phyloP scores from a whole-genome alignment of 202 grass and related monocot species.

The Zoysia matrella region DNA sequence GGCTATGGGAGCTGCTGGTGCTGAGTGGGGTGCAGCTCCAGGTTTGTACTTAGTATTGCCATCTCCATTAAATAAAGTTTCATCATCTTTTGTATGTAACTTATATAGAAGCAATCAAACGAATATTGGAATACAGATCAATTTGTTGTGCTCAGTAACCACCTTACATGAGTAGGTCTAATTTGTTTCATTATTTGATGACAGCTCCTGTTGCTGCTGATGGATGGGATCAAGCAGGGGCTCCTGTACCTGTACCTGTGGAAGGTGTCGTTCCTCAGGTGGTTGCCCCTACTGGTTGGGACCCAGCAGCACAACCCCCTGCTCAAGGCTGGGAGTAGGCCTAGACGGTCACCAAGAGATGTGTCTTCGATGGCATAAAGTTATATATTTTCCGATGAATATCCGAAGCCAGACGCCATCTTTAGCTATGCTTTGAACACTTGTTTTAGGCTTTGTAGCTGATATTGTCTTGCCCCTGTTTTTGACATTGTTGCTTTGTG shows the following conservation, averaged over 20 bases:
- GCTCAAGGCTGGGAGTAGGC: slow-evolving; percentile 69
- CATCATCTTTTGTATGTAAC: background rate
- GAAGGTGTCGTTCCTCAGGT: too few relatives aligned
- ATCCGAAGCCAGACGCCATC: slow-evolving; percentile 17
- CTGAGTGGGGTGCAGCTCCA: slow-evolving; percentile 59
- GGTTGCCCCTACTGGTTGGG: too few relatives aligned
- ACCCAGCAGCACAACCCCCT: background rate
- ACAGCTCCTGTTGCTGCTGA: slow-evolving; percentile 66
- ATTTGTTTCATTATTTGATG: background rate
- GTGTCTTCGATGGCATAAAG: slow-evolving; percentile 32
- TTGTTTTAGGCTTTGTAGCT: slow-evolving; percentile 49
- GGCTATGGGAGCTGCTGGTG: slow-evolving; percentile 41
- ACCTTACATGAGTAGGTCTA: background rate
- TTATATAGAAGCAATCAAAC: background rate
- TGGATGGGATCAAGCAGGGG: slow-evolving; percentile 70
- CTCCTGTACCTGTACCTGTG: slow-evolving; percentile 11
- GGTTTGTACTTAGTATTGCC: slow-evolving; percentile 39
- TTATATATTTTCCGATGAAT: slow-evolving; percentile 47
- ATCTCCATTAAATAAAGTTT: background rate
- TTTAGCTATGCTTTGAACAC: slow-evolving; percentile 24
- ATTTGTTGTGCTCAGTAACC: background rate
- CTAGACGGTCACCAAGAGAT: background rate
- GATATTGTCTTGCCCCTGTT: slow-evolving; percentile 33
- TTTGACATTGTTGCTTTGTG: background rate
- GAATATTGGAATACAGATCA: too few relatives aligned